Base-by-base conservation (phyloP, 768 basidiomycete genomes). In the Mycena latifolia region DNA sequence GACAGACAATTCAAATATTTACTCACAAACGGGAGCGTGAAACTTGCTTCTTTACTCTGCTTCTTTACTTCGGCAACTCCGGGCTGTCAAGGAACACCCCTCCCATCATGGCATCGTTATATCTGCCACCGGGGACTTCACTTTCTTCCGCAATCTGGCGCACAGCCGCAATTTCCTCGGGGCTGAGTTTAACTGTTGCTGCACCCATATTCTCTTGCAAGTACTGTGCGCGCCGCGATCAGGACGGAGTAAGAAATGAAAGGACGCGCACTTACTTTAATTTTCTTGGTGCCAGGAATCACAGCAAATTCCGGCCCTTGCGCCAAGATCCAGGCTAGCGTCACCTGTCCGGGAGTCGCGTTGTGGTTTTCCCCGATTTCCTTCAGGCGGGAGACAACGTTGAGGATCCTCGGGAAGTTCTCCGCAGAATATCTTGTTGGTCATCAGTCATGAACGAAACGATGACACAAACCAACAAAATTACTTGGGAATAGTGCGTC, bases 311-410 rank as follows among this genome's bases (percentile, higher is more conserved):
- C 79, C 20, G 74, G 72, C 11, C 82, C 81, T 69, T 85, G 81
- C 15, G 81, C 79, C 11, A 86, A 75, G 11, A 85, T 74, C 83
- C 82, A 86, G 0, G 85, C 84, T 29, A 87, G 77, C 0, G 79
- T 75, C 22, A 85, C 75, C 65, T 86, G 84, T 2, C 79, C 80
- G 3, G 80, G 50, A 3, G 84, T 82, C 12, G 77, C 81, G 28
- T 71, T 61, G 67, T 82, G 73, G 43, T 76, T 78, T 18, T 69
- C 68, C 15, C 76, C 81, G 39, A 84, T 76, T 55, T 63, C 55
- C 58, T 77, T 69, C 17, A 85, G 67, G 27, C 72, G 72, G 33
- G 80, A 75, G 2, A 76, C 82, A n/a, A 84, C 62, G 17, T 75
- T 71, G 17, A 82, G 72, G 53, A 82, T 80, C 29, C 79, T 79